phyloP scores from a whole-genome alignment of 2,329 filamentous ascomycete genomes.

The Arthrinium phaeospermum region DNA sequence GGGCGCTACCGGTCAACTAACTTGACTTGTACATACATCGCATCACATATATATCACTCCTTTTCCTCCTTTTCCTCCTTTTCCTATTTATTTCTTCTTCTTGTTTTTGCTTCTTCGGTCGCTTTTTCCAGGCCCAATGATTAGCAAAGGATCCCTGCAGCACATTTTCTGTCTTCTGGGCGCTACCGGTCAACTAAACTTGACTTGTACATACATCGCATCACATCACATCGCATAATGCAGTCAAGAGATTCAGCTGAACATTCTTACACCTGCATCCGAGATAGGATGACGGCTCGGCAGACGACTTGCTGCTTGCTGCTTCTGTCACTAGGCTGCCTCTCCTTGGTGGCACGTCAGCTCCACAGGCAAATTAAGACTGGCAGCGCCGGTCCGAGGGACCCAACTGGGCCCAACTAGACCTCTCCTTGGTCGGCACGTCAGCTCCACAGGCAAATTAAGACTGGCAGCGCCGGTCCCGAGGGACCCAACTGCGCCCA shows the following conservation, averaged over 20 bases:
- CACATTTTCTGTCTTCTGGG: background rate
- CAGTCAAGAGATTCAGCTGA: background rate
- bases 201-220: background rate
- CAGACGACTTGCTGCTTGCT: background rate
- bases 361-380: slow-evolving; percentile 13
- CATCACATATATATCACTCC: background rate
- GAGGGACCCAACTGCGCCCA: background rate
- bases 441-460: slow-evolving; percentile 8
- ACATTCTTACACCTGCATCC: background rate
- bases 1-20: background rate
- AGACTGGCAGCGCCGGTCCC: slow-evolving; percentile 6
- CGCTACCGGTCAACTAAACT: background rate
- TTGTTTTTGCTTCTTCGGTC: background rate
- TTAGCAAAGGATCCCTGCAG: background rate
- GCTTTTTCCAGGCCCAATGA: background rate
- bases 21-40: background rate
- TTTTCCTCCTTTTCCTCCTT: background rate
- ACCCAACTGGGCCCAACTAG: background rate
- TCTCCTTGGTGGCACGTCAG: background rate
- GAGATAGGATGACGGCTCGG: background rate
- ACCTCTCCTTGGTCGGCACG: too few relatives aligned
- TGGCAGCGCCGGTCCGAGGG: slow-evolving; percentile 5
- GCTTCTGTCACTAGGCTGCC: background rate
- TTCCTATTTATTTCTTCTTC: too few relatives aligned
- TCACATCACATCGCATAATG: background rate